Conservation (phyloP, 805 yeast species). For the Metschnikowia amazonensis region DNA sequence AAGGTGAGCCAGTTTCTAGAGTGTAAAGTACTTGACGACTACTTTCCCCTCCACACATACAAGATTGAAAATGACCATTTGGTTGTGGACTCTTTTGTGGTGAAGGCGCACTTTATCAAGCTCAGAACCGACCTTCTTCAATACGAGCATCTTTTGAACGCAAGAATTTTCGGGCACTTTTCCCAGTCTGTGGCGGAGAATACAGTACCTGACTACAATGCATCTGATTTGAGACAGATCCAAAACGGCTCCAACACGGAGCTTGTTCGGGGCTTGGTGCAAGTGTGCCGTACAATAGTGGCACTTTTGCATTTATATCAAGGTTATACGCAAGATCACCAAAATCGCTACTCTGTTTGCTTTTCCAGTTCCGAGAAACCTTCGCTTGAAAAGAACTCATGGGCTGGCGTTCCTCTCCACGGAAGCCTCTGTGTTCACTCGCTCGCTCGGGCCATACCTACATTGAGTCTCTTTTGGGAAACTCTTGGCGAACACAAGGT, state of each 20-base stretch:
- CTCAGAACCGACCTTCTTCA: background rate
- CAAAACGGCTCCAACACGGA: background rate
- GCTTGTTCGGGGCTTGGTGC: background rate
- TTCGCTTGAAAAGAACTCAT: background rate
- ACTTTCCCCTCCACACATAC: slow-evolving; percentile 5
- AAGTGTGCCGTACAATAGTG: background rate
- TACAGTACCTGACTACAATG: background rate
- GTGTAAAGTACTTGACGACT: slow-evolving; percentile 9
- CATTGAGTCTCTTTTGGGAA: slow-evolving; percentile 1
- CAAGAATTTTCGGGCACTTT: background rate
- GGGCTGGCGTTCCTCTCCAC: background rate
- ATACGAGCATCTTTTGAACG: background rate
- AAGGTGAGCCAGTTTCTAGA: slow-evolving; percentile 7
- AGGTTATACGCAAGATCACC: slow-evolving; percentile 4
- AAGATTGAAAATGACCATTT: slow-evolving; percentile 21
- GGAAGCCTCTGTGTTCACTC: slow-evolving; percentile 1
- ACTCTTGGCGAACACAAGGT: background rate
- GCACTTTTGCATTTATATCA: background rate
- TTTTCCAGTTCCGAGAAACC: background rate
- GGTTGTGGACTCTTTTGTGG: slow-evolving; percentile 31
- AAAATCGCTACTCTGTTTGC: background rate
- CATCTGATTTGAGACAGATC: background rate
- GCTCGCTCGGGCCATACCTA: slow-evolving; percentile 4
- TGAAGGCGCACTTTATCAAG: slow-evolving; percentile 29
- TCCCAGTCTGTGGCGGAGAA: background rate